Evolutionary conservation across 2,329 filamentous ascomycete genomes (phyloP), one percentile per base, ranked within the genome.

Genomic region (Hypomyces perniciosus): DNA sequence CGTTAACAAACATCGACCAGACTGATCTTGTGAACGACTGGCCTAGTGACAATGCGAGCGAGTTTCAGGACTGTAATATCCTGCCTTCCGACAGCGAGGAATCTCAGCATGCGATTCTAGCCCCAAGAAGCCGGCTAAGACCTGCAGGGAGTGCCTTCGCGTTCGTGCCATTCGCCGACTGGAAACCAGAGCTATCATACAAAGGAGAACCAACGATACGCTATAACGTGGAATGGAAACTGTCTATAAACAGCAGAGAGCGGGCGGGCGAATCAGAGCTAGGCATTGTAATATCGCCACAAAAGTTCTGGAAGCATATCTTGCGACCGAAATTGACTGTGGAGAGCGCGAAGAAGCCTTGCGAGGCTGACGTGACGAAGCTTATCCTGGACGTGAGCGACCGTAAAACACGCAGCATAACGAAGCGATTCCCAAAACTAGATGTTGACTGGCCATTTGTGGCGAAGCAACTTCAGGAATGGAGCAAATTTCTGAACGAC

Each of bases 371-470:
- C 10, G 45, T 44, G n/a, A 51, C 42, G 26, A 42, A 51, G 45
- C 45, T 51, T 40, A 34, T 51, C 27, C 37, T 51, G 38, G 20
- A 31, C 35, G 45, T 40, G 7, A n/a, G 13, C 38, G 6, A n/a
- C 13, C 38, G 38, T 13, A 40, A 40, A 40, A 40, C 38, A 6
- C 7, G 38, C 12, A 6, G 7, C 7, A 7, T 40, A 7, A 40
- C 38, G 7, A 40, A n/a, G 38, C 7, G 7, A 6, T 40, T 40
- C 38, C 7, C 7, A 40, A 40, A 53, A 35, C 43, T 53, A 2
- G 34, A 53, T 46, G 43, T 53, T 30, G 29, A 55, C 20, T 55
- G 41, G 54, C 42, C 26, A 34, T 31, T 51, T 12, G 35, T 55
- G 34, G 33, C 42, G 12, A 46, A 30, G 13, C 45, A 42, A 30